Conservation (phyloP, 2,329 filamentous ascomycete species). For the Verticillium albo-atrum region DNA sequence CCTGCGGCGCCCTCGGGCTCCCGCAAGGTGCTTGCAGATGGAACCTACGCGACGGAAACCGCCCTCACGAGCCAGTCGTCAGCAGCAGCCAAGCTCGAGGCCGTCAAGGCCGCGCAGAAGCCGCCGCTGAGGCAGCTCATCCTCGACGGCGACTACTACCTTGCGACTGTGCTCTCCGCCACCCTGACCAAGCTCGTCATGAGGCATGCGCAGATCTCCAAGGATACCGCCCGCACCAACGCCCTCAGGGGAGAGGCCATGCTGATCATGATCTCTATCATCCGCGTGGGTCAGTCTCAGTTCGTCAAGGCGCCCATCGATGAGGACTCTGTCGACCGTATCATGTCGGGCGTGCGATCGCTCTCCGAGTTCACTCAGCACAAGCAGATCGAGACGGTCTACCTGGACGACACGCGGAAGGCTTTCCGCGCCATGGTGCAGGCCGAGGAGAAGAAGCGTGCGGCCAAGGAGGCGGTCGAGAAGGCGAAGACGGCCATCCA, state of each 20-base stretch:
- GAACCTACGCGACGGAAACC: conserved; percentile 95
- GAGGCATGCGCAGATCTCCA: conserved; percentile 90
- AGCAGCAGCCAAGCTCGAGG: conserved; percentile 85
- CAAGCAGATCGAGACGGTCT: conserved; percentile 87
- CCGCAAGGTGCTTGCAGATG: conserved; percentile 88
- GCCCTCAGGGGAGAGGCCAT: conserved; percentile 94
- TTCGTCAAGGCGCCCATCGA: conserved; percentile 97
- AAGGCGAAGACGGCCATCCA: conserved; percentile 93
- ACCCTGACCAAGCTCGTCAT: conserved; percentile 97
- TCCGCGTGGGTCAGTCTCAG: conserved; percentile 96
- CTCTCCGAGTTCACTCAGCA: conserved; percentile 85
- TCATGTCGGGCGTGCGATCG: conserved; percentile 95
- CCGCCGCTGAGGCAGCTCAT: conserved; percentile 92
- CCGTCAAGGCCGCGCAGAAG: conserved; percentile 95
- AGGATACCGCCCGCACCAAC: conserved; percentile 82
- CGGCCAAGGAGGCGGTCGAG: conserved; percentile 87
- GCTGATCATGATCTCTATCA: conserved; percentile 99
- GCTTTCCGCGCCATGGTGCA: conserved; percentile 97
- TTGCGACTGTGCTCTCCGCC: conserved; percentile 90
- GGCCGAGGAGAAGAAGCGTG: conserved; percentile 94
- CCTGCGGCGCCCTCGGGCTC: conserved; percentile 74
- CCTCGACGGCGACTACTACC: conserved; percentile 94
- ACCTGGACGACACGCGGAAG: conserved; percentile 89
- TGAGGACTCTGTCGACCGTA: conserved; percentile 95
- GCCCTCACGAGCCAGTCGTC: conserved; percentile 91